phyloP scores from a whole-genome alignment of 2,329 filamentous ascomycete species.

The Pezicula carpinea region DNA sequence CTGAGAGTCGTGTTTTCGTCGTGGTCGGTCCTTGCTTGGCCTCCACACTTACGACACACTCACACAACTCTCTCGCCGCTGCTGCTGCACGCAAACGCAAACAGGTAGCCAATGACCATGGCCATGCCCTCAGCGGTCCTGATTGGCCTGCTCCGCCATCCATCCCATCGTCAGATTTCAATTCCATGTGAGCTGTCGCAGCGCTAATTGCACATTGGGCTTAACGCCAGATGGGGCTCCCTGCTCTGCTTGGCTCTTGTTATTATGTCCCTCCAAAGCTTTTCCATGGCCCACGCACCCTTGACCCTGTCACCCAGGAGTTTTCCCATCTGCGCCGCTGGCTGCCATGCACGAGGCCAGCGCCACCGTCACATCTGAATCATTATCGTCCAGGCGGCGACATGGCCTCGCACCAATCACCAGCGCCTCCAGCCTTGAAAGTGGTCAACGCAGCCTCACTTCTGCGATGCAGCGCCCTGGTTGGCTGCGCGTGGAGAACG shows the following conservation, averaged over 20 bases:
- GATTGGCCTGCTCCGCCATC: no score
- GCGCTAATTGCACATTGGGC: no score
- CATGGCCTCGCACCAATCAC: constrained; percentile 6
- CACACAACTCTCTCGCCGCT: not conserved
- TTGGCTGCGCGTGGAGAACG: constrained; percentile 14
- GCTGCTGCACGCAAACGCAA: not conserved
- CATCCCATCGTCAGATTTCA: no score
- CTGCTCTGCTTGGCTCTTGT: no score
- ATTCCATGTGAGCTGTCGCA: no score
- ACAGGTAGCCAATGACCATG: not conserved
- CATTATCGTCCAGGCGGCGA: constrained; percentile 2
- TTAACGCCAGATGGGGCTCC: no score
- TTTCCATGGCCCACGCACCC: not conserved
- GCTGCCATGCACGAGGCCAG: constrained; percentile 14
- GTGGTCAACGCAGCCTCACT: constrained; percentile 25
- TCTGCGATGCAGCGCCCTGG: constrained; percentile 1
- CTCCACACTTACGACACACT: not conserved
- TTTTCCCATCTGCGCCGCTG: constrained; percentile 2
- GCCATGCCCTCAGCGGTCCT: no score
- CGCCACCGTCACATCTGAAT: constrained; percentile 15
- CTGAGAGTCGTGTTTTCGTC: not conserved
- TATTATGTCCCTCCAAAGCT: not conserved
- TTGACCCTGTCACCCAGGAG: not conserved
- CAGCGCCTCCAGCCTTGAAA: constrained; percentile 6
- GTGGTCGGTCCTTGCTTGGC: not conserved